Percentiles rank a stretch among this genome's conserved stretches.
These are phyloP conservation scores for Aspergillus ostianus DNA, from an alignment of 495 filamentous ascomycete genomes.

Conservation along the genomic window DNA sequence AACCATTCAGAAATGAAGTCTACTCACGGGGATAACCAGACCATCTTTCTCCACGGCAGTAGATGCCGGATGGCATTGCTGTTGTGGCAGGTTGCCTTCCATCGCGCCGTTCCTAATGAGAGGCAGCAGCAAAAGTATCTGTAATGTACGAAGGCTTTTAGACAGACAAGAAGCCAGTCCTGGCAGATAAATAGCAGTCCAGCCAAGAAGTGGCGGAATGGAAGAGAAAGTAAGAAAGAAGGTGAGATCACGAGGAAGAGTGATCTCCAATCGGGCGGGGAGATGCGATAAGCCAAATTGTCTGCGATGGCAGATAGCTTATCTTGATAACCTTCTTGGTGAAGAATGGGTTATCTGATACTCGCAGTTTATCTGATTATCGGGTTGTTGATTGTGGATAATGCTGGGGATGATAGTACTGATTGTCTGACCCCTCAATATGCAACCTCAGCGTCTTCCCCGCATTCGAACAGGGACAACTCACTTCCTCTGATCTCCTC, in stretches of 20 bases:
- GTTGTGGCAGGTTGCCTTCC: slow-evolving; percentile 23
- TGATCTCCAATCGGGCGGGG: no score
- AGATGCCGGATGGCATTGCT: slow-evolving; percentile 22
- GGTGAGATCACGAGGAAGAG: no score
- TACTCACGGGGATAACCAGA: slow-evolving; percentile 65
- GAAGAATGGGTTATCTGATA: neutral
- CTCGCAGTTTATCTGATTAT: no score
- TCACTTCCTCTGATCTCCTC: neutral
- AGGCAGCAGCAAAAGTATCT: neutral
- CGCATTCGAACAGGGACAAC: neutral
- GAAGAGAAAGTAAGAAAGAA: neutral
- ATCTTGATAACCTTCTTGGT: neutral
- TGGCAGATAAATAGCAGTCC: neutral
- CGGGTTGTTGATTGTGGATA: neutral
- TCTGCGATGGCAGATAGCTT: neutral
- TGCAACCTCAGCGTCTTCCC: neutral
- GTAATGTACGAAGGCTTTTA: neutral
- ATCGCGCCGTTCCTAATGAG: slow-evolving; percentile 6
- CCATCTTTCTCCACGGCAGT: slow-evolving; percentile 65
- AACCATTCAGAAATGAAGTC: neutral
- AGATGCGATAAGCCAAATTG: neutral
- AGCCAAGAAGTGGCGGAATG: neutral
- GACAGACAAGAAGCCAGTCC: neutral
- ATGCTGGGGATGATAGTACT: no score
- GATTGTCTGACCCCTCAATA: neutral